phyloP scores from a whole-genome alignment of 1,284 basidiomycete species.

The Apiotrichum brassicae region DNA sequence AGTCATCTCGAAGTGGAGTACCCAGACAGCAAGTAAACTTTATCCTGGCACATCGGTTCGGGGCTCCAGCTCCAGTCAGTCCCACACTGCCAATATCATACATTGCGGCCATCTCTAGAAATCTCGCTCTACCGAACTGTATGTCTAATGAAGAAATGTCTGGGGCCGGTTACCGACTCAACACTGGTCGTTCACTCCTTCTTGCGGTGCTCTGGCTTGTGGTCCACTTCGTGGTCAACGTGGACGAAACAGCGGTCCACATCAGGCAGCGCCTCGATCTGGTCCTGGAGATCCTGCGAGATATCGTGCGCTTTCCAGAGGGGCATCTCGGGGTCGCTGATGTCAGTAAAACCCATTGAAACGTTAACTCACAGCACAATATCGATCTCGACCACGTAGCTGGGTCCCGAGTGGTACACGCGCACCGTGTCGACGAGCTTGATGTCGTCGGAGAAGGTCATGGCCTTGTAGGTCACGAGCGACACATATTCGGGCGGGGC shows the following conservation, averaged over 20 bases:
- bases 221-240: constrained; percentile 85
- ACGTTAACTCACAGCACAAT: constrained; percentile 60
- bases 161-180: no score
- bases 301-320: constrained; percentile 89
- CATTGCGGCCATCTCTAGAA: no score
- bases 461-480: constrained; percentile 85
- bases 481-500: constrained; percentile 86
- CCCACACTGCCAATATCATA: no score
- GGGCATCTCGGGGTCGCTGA: constrained; percentile 67
- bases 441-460: constrained; percentile 80
- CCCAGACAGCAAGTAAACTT: no score
- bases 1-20: no score
- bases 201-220: constrained; percentile 48
- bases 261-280: constrained; percentile 82
- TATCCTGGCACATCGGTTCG: no score
- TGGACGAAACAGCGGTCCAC: constrained; percentile 91
- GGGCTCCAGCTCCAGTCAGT: no score
- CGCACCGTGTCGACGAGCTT: constrained; percentile 80
- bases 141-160: no score
- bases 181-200: no score
- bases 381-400: constrained; percentile 91
- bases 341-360: neutral
- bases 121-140: no score
- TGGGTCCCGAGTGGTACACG: constrained; percentile 67
- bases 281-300: constrained; percentile 86